phyloP scores from a whole-genome alignment of 2,329 filamentous ascomycete genomes.

The Scedosporium minutisporum region DNA sequence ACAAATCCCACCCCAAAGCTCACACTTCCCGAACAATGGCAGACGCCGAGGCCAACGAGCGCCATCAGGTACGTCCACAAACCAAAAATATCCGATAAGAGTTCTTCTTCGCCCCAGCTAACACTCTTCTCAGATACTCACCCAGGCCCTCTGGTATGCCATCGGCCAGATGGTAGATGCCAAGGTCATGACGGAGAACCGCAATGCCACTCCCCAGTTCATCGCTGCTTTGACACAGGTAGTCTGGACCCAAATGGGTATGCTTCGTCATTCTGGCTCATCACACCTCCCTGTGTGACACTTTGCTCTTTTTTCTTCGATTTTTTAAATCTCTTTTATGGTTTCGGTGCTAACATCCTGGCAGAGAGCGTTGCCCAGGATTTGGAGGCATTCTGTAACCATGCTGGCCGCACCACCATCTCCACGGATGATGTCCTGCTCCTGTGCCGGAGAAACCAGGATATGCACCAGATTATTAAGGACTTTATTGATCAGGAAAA shows the following conservation, averaged over 20 bases:
- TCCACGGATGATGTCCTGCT: slow-evolving; percentile 82
- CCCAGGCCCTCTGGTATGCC: slow-evolving; percentile 75
- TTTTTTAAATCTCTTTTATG: background rate
- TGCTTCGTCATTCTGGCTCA: slow-evolving; percentile 9
- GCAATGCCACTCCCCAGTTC: slow-evolving; percentile 87
- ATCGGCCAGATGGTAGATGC: slow-evolving; percentile 85
- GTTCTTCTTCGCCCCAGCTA: background rate
- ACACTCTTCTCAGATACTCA: slow-evolving; percentile 52
- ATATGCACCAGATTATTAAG: slow-evolving; percentile 66
- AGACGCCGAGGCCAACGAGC: slow-evolving; percentile 8
- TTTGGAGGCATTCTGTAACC: slow-evolving; percentile 51
- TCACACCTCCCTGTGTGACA: background rate
- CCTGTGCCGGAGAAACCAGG: slow-evolving; percentile 77
- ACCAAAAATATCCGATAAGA: background rate
- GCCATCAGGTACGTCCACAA: slow-evolving; percentile 5
- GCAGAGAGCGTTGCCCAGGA: slow-evolving; percentile 47
- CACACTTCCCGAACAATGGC: slow-evolving; percentile 3
- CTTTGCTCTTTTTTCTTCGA: background rate
- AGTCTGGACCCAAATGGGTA: slow-evolving; percentile 80
- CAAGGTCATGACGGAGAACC: slow-evolving; percentile 46
- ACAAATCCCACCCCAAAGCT: background rate
- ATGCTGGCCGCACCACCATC: slow-evolving; percentile 72
- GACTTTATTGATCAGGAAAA: slow-evolving; percentile 55
- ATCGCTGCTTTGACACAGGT: slow-evolving; percentile 80
- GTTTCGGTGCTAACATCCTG: background rate